Evolutionary conservation across 2,329 filamentous ascomycete species (phyloP).

Genomic region (Trichoderma harzianum): DNA sequence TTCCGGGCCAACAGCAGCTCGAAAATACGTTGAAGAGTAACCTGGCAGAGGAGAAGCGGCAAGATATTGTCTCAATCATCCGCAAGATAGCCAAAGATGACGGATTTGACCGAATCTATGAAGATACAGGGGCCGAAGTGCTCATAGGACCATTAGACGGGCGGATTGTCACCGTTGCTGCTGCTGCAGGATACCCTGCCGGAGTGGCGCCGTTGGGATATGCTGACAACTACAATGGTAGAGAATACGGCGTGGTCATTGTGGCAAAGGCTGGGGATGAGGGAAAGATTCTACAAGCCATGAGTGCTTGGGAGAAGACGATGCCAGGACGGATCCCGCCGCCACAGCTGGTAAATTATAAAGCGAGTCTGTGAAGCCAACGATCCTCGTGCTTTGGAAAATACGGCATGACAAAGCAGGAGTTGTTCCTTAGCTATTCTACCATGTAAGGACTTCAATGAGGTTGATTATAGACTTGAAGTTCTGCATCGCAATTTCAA

Average conservation of each 20-base stretch:
- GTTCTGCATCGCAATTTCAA: too few species aligned
- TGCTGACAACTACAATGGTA: not conserved
- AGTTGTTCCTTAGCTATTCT: too few species aligned
- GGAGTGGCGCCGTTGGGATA: not conserved
- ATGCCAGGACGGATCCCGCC: not conserved
- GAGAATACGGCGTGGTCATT: not conserved
- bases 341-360: not conserved
- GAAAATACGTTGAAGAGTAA: not conserved
- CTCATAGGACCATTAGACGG: not conserved
- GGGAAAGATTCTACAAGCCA: not conserved
- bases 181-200: not conserved
- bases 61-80: not conserved
- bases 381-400: too few species aligned
- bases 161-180: not conserved
- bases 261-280: not conserved
- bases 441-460: too few species aligned
- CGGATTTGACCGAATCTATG: not conserved
- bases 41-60: not conserved
- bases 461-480: too few species aligned
- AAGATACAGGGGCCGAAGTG: not conserved
- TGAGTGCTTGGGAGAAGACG: not conserved
- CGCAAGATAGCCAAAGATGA: not conserved
- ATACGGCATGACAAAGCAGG: too few species aligned
- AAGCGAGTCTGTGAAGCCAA: not conserved
- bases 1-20: not conserved